These are phyloP conservation scores for Ammopiptanthus mongolicus DNA, from an alignment of 306 rosid species.

Conservation along the genomic window DNA sequence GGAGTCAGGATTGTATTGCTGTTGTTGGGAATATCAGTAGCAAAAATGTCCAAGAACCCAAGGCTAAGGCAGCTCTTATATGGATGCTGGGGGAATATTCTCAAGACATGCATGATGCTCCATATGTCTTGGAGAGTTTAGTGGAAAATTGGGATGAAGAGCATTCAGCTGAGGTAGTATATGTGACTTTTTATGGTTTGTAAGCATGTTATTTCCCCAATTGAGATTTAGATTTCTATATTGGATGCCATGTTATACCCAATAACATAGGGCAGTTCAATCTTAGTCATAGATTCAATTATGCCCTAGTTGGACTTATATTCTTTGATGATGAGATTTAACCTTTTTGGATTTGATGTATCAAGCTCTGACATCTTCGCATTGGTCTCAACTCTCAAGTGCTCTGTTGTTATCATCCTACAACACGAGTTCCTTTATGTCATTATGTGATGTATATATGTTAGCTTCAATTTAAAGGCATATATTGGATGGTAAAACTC, in stretches of 20 bases:
- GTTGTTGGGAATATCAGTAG: conserved; percentile 99
- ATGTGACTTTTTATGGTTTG: conserved; percentile 1
- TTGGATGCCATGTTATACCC: not conserved
- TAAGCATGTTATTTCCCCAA: not conserved
- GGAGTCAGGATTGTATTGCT: conserved; percentile 99
- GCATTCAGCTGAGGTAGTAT: conserved; percentile 79
- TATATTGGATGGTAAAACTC: not conserved
- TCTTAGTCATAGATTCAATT: not conserved
- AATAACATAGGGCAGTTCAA: not conserved
- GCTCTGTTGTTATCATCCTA: not conserved
- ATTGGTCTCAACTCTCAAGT: conserved; percentile 2
- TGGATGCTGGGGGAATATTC: conserved; percentile 99
- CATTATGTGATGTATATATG: not conserved
- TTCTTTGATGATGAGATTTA: not conserved
- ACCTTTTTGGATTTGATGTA: not conserved
- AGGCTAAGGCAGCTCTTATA: conserved; percentile 98
- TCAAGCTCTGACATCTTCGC: not conserved
- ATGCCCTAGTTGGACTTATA: not conserved
- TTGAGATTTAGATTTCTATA: not conserved
- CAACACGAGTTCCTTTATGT: not conserved
- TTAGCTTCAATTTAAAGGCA: not conserved
- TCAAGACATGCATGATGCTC: conserved; percentile 95
- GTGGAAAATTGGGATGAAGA: conserved; percentile 97
- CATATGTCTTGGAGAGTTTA: conserved; percentile 81
- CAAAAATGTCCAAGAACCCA: conserved; percentile 94